Conservation (phyloP, 768 basidiomycete species). For the Termitomyces sp. region DNA sequence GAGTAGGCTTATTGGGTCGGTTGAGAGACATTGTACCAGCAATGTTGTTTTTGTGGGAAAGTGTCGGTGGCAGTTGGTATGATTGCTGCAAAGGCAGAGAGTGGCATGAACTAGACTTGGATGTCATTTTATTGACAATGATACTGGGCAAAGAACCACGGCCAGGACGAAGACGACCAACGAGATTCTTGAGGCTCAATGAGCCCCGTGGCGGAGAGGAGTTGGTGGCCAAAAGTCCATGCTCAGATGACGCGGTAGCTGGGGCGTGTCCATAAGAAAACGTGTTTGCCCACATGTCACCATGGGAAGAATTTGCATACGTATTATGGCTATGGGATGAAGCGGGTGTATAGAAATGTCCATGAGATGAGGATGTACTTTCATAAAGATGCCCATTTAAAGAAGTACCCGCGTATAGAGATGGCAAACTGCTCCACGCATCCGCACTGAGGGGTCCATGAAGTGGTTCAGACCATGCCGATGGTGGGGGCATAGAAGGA, state of each 20-base stretch:
- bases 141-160: slow-evolving; percentile 5
- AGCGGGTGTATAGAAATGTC: not conserved
- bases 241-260: slow-evolving; percentile 4
- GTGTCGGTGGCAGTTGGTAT: slow-evolving; percentile 6
- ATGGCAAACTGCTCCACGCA: slow-evolving; percentile 4
- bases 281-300: not conserved
- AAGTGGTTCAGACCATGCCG: not conserved
- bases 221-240: not conserved
- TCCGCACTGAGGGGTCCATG: not conserved
- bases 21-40: slow-evolving; percentile 8
- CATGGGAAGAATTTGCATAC: slow-evolving; percentile 1
- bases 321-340: slow-evolving; percentile 1
- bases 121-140: slow-evolving; percentile 1
- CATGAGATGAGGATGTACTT: slow-evolving; percentile 7
- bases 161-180: slow-evolving; percentile 1
- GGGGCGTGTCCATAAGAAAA: slow-evolving; percentile 5
- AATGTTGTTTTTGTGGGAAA: not conserved
- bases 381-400: not conserved
- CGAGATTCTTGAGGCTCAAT: not conserved
- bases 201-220: not conserved
- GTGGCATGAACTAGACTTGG: slow-evolving; percentile 1
- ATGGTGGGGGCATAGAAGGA: slow-evolving; percentile 2
- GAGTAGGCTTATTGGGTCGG: slow-evolving; percentile 12
- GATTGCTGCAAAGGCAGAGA: not conserved
- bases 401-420: not conserved